These are phyloP conservation scores for Lactarius pseudohatsudake DNA, from an alignment of 768 basidiomycete genomes.

Conservation along the genomic window DNA sequence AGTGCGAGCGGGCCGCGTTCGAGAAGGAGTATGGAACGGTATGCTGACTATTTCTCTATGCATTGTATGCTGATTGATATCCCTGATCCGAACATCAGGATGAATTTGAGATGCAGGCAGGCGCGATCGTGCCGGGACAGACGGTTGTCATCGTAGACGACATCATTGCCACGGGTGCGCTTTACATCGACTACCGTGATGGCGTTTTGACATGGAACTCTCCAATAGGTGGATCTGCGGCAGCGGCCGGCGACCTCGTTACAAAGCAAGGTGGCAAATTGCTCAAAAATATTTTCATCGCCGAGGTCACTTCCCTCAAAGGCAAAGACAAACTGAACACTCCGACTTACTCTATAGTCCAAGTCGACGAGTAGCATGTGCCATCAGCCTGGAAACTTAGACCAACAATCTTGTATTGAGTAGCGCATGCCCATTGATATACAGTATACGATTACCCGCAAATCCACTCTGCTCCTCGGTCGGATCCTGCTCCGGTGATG, in stretches of 20 bases:
- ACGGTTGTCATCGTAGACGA: conserved; percentile 90
- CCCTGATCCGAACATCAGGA: conserved; percentile 52
- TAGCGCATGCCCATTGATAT: conserved; percentile 74
- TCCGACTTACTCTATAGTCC: conserved; percentile 84
- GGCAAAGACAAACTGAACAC: conserved; percentile 79
- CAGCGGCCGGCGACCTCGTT: conserved; percentile 88
- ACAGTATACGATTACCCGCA: conserved; percentile 52
- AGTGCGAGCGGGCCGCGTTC: conserved; percentile 70
- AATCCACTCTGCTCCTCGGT: conserved; percentile 31
- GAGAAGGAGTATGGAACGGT: conserved; percentile 94
- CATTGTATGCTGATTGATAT: background rate
- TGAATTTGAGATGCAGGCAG: conserved; percentile 93
- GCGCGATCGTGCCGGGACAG: conserved; percentile 78
- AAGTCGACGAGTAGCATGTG: conserved; percentile 55
- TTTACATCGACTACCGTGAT: background rate
- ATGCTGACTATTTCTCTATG: conserved; percentile 32
- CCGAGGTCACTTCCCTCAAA: conserved; percentile 76
- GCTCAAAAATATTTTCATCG: conserved; percentile 92
- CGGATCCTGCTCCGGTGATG: conserved; percentile 28
- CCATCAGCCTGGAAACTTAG: conserved; percentile 35
- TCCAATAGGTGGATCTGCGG: conserved; percentile 83
- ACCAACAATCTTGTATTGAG: conserved; percentile 71
- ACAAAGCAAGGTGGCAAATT: conserved; percentile 79
- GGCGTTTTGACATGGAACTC: conserved; percentile 2
- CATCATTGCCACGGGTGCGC: conserved; percentile 88